Percentiles rank a stretch among this genome's conserved stretches.
These are phyloP conservation scores for Bryoerythrophyllum caledonicum DNA, from an alignment of 225 moss, liverwort and hornwort species.

Conservation along the genomic window DNA sequence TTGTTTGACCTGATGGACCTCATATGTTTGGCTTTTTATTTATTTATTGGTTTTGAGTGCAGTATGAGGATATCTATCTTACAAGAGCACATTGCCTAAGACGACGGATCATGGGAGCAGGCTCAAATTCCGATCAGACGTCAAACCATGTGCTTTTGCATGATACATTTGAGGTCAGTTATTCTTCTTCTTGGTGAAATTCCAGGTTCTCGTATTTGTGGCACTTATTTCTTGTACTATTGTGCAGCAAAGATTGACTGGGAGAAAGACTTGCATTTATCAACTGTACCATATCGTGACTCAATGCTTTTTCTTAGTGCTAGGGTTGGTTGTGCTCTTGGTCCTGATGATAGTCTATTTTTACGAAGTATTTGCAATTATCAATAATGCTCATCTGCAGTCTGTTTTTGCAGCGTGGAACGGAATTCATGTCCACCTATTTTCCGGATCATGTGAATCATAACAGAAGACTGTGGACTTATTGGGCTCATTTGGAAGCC, in stretches of 20 bases:
- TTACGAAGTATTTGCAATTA: background rate
- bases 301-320: background rate
- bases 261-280: conserved; percentile 2
- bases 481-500: conserved; percentile 89
- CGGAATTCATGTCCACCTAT: conserved; percentile 68
- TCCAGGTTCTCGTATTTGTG: conserved; percentile 1
- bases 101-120: conserved; percentile 62
- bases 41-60: conserved; percentile 27
- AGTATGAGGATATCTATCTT: conserved; percentile 77
- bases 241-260: conserved; percentile 16
- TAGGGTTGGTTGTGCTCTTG: conserved; percentile 5
- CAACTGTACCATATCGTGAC: background rate
- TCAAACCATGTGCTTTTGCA: conserved; percentile 56
- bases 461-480: conserved; percentile 67
- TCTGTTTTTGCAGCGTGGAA: conserved; percentile 64
- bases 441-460: conserved; percentile 83
- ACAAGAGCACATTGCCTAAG: conserved; percentile 80
- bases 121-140: conserved; percentile 41
- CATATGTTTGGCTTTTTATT: conserved; percentile 10
- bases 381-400: conserved; percentile 31
- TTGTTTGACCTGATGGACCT: background rate
- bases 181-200: conserved; percentile 4
- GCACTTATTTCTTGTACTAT: background rate
- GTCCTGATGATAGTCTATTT: background rate
- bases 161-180: conserved; percentile 74